A percentile compares a stretch with the other conserved stretches of the same genome.
Evolutionary conservation across 108 stramenopile genomes (phyloP).

Genomic region (Skeletonema potamos): DNA sequence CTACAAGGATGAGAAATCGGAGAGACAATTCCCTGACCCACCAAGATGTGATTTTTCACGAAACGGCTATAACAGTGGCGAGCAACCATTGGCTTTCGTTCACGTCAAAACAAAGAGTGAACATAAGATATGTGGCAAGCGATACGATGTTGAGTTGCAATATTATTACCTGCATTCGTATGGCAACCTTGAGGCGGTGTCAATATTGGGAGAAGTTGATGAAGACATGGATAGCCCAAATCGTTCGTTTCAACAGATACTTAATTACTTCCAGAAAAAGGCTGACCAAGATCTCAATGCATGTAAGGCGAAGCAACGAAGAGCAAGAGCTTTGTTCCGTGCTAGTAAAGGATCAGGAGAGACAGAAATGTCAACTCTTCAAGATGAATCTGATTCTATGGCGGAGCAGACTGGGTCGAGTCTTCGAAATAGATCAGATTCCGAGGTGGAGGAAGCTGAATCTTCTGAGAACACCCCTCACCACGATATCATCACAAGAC

Average conservation of each 20-base stretch:
- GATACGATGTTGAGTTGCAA: constrained; percentile 71
- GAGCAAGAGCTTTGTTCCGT: constrained; percentile 27
- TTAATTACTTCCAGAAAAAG: constrained; percentile 40
- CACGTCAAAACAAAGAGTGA: constrained; percentile 68
- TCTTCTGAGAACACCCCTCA: neutral
- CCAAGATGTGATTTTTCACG: constrained; percentile 34
- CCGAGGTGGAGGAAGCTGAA: neutral
- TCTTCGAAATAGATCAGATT: neutral
- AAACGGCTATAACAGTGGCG: constrained; percentile 30
- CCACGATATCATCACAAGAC: constrained; percentile 11
- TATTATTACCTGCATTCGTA: constrained; percentile 27
- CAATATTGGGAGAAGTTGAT: constrained; percentile 33
- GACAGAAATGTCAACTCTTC: neutral
- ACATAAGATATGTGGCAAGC: constrained; percentile 59
- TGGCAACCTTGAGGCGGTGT: constrained; percentile 27
- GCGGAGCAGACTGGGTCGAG: neutral
- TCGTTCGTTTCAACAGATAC: constrained; percentile 26
- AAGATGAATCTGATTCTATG: neutral
- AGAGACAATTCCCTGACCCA: neutral
- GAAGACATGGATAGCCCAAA: neutral
- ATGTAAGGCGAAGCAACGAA: constrained; percentile 14
- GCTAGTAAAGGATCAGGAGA: neutral
- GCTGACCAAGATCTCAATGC: constrained; percentile 19
- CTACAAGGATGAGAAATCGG: neutral
- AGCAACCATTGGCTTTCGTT: constrained; percentile 42